Evolutionary conservation across 768 basidiomycete genomes (phyloP).

Genomic region (Mycena haematopus): DNA sequence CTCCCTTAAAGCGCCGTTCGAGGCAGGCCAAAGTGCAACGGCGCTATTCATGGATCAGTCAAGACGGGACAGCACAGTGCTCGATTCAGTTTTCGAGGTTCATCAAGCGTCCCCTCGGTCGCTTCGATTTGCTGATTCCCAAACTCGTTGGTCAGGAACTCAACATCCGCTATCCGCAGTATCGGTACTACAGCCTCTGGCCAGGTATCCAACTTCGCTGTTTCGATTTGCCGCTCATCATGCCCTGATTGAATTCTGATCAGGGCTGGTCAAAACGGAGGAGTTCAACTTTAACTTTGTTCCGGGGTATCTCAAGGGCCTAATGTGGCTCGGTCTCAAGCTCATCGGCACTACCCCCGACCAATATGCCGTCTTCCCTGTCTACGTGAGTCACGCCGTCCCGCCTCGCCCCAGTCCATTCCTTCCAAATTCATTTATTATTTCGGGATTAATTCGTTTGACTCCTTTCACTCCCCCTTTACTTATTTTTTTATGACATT

Average conservation of each 20-base stretch:
- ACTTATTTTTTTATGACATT: too few species aligned
- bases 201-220: too few species aligned
- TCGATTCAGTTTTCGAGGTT: conserved; percentile 12
- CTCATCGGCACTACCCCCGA: conserved; percentile 14
- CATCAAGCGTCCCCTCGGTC: background rate
- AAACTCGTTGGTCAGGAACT: background rate
- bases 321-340: conserved; percentile 7
- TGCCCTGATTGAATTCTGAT: background rate
- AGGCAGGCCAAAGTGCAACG: background rate
- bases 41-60: conserved; percentile 1
- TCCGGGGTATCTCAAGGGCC: background rate
- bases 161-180: conserved; percentile 8
- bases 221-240: background rate
- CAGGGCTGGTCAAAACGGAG: conserved; percentile 8
- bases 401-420: too few species aligned
- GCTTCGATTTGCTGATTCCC: too few species aligned
- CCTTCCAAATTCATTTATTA: too few species aligned
- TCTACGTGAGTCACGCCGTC: background rate
- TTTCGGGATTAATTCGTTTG: too few species aligned
- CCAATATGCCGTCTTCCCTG: conserved; percentile 1
- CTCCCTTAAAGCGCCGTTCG: background rate
- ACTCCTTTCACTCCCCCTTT: too few species aligned
- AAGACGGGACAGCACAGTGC: conserved; percentile 1
- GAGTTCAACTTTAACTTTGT: background rate
- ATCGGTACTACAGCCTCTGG: conserved; percentile 3